Conservation (phyloP, 306 rosid genomes). For the Trichosanthes cucumerina region DNA sequence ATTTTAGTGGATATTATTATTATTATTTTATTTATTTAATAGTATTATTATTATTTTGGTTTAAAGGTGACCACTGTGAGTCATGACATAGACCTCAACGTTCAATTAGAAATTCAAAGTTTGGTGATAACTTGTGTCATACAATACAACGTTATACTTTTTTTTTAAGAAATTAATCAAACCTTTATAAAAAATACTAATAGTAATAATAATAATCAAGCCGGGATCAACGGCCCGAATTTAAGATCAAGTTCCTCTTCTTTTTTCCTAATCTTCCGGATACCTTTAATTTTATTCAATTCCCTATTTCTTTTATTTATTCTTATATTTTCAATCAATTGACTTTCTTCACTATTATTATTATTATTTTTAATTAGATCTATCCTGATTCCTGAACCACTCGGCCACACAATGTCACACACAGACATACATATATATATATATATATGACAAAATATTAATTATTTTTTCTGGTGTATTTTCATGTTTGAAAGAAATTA, state of each 20-base stretch:
- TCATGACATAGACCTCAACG: not conserved
- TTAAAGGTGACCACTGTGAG: not conserved
- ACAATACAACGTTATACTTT: not conserved
- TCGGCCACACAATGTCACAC: no score
- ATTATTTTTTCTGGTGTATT: no score
- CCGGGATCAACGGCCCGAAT: not conserved
- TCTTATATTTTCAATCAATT: not conserved
- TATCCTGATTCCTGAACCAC: no score
- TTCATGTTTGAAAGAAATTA: no score
- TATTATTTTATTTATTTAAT: not conserved
- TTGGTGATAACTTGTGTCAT: not conserved
- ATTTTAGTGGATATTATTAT: not conserved
- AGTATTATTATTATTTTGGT: not conserved
- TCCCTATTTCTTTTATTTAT: not conserved
- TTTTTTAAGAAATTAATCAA: not conserved
- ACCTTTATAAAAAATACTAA: no score
- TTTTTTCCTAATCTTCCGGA: not conserved
- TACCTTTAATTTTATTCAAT: not conserved
- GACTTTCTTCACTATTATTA: not conserved
- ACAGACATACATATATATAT: no score
- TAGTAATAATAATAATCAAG: no score
- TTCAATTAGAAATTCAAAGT: not conserved
- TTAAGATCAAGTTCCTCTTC: not conserved
- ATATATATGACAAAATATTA: no score
- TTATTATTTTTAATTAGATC: not conserved